phyloP scores from a whole-genome alignment of 768 basidiomycete species.

The Termitomyces sp. region DNA sequence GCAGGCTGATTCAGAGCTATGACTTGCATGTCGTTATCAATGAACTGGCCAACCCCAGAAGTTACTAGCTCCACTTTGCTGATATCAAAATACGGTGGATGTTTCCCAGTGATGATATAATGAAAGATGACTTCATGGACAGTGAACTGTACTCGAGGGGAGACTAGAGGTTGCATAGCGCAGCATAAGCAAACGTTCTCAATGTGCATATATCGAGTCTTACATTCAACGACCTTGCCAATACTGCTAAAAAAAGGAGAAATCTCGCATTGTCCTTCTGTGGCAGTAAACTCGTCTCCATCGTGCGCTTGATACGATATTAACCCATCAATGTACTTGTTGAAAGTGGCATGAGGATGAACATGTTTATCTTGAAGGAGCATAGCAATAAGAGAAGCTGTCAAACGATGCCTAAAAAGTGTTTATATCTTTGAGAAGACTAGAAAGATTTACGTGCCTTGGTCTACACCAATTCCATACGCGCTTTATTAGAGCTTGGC shows the following conservation, averaged over 20 bases:
- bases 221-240: background rate
- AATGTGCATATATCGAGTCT: background rate
- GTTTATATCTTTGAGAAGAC: background rate
- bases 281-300: background rate
- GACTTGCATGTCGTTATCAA: background rate
- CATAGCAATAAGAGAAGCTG: background rate
- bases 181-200: background rate
- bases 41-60: background rate
- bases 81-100: background rate
- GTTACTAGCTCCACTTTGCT: background rate
- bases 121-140: slow-evolving; percentile 1
- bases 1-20: background rate
- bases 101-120: background rate
- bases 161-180: background rate
- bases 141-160: background rate
- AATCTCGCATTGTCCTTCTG: background rate
- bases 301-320: background rate
- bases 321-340: background rate
- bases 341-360: background rate
- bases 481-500: background rate
- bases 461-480: slow-evolving; percentile 5
- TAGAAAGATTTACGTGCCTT: background rate
- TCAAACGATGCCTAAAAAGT: background rate
- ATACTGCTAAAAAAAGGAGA: background rate
- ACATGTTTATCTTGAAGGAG: background rate